phyloP scores from a whole-genome alignment of 2,329 filamentous ascomycete species.

The Cercospora nicotianae region DNA sequence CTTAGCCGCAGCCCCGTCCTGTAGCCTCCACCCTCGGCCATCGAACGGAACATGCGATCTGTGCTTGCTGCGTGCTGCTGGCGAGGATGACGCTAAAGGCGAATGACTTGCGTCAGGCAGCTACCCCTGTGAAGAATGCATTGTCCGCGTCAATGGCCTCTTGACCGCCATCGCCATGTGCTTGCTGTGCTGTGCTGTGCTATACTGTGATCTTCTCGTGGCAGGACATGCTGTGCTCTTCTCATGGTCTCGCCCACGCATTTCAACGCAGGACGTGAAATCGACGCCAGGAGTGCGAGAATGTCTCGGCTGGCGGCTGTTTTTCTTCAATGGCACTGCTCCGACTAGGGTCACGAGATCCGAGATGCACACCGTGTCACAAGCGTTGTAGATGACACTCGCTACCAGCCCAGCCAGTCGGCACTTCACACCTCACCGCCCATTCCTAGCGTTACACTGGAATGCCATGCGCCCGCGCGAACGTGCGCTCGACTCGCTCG shows the following conservation, averaged over 20 bases:
- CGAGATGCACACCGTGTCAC: constrained; percentile 10
- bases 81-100: constrained; percentile 16
- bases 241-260: background rate
- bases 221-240: background rate
- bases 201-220: background rate
- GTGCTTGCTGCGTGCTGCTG: constrained; percentile 22
- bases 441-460: constrained; percentile 27
- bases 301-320: background rate
- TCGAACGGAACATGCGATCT: constrained; percentile 30
- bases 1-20: background rate
- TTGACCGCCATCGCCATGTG: background rate
- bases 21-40: constrained; percentile 13
- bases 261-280: background rate
- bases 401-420: constrained; percentile 28
- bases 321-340: background rate
- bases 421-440: constrained; percentile 32
- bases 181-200: background rate
- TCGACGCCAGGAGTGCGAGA: background rate
- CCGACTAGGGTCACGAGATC: background rate
- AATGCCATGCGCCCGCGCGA: constrained; percentile 23
- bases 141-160: background rate
- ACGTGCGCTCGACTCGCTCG: constrained; percentile 17
- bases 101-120: constrained; percentile 31
- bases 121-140: constrained; percentile 22
- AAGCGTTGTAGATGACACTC: constrained; percentile 25